Conservation (phyloP, 164 flowering plant genomes). For the Aristolochia fimbriata region DNA sequence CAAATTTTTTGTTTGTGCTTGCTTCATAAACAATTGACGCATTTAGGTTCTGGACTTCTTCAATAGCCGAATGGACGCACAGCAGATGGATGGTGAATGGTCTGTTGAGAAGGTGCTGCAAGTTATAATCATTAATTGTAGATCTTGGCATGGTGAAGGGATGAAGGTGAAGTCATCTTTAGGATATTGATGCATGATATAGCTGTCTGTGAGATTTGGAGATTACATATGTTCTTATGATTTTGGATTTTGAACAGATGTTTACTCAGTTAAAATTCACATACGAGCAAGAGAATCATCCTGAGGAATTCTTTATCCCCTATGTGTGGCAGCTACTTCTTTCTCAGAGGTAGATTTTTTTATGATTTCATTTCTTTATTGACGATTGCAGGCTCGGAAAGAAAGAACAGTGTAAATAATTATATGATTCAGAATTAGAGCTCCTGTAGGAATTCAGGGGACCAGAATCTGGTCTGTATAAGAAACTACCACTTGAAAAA, state of each 20-base stretch:
- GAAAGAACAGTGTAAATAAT: not conserved
- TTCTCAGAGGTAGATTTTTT: constrained; percentile 47
- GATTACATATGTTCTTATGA: not conserved
- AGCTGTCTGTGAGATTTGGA: no score
- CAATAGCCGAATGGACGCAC: constrained; percentile 89
- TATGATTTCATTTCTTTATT: not conserved
- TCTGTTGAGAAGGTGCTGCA: constrained; percentile 91
- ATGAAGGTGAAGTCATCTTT: constrained; percentile 54
- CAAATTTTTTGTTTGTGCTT: not conserved
- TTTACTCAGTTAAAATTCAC: constrained; percentile 83
- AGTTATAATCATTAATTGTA: constrained; percentile 67
- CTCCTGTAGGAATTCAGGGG: not conserved
- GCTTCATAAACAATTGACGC: no score
- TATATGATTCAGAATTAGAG: not conserved
- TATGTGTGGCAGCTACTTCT: constrained; percentile 84
- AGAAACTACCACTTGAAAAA: no score
- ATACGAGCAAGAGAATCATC: constrained; percentile 95
- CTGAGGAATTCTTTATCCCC: constrained; percentile 99
- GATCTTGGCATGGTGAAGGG: constrained; percentile 98
- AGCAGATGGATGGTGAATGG: constrained; percentile 69
- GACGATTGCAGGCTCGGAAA: not conserved
- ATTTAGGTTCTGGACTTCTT: constrained; percentile 88
- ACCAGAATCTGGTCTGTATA: not conserved
- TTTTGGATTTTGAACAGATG: constrained; percentile 38
- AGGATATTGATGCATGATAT: not conserved